Percentiles rank a stretch among this genome's conserved stretches.
Evolutionary conservation across 352 stramenopile species (phyloP).

Genomic region (Elongisporangium senticosum): DNA sequence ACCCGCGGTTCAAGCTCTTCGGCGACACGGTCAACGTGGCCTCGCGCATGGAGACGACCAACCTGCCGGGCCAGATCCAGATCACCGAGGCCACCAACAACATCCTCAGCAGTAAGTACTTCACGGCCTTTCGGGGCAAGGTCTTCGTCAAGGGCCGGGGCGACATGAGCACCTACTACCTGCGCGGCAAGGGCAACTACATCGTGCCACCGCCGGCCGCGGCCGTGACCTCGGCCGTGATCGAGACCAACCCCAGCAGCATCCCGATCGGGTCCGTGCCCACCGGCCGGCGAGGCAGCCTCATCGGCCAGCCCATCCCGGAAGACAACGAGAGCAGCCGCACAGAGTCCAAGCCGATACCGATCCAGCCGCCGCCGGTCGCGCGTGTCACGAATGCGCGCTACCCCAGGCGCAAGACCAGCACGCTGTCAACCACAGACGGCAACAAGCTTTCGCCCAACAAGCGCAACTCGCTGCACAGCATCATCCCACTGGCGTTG

Average conservation of each 20-base stretch:
- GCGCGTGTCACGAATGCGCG: conserved; percentile 13
- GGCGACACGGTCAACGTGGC: conserved; percentile 85
- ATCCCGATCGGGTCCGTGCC: neutral
- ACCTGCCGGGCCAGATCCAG: conserved; percentile 75
- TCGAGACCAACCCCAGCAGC: conserved; percentile 6
- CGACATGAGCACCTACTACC: conserved; percentile 83
- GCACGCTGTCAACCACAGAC: conserved; percentile 4
- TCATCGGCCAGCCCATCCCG: conserved; percentile 18
- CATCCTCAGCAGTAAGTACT: conserved; percentile 63
- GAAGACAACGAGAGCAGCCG: conserved; percentile 10
- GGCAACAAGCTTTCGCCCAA: neutral
- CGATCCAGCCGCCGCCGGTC: neutral
- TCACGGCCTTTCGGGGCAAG: conserved; percentile 62
- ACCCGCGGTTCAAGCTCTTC: conserved; percentile 86
- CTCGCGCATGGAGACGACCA: conserved; percentile 82
- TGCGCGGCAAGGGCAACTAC: conserved; percentile 55
- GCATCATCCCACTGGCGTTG: neutral
- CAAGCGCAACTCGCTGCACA: neutral
- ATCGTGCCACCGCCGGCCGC: conserved; percentile 40
- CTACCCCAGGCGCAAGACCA: conserved; percentile 7
- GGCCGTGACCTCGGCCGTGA: neutral
- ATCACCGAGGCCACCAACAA: conserved; percentile 67
- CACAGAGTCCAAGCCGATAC: neutral
- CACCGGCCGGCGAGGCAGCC: neutral
- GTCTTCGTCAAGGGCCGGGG: conserved; percentile 79